Evolutionary conservation across 1,284 basidiomycete species (phyloP), one percentile per base, ranked within the genome.

Genomic region (Apiotrichum laibachii): DNA sequence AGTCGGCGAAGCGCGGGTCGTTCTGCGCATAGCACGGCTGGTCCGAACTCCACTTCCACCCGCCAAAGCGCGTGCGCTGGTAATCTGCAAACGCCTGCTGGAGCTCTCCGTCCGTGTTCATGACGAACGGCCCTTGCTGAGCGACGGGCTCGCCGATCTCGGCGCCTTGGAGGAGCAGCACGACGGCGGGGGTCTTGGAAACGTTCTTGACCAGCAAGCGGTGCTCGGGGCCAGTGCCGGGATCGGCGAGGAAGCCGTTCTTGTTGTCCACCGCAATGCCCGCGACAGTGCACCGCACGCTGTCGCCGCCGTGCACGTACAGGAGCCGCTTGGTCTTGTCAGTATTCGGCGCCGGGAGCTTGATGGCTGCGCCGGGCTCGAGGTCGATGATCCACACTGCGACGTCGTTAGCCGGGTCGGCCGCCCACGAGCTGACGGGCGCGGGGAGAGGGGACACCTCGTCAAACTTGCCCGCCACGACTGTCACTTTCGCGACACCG

Each of bases 91-190:
- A 55, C 8, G 58, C 59, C 47, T 60, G 40, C 56, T 57, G 46
- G 21, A 63, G 51, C 46, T 63, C 62, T 5, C 51, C 21, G 39
- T 63, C 45, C 15, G 62, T 57, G 56, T 63, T 63, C 59, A 58
- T 60, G 35, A 63, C 62, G 39, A 63, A 63, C 3, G 62, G 62
- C 3, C 62, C 62, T 9, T 60, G 56, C 53, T 56, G 22, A n/a
- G 55, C 58, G 31, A 63, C 44, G 11, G 62, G 62, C 56, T 63
- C 62, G 55, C 37, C 53, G 16, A 63, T 60, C 8, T 55, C 50
- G 13, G 39, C 37, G 50, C 58, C 62, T 53, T 63, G 62, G 22
- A 63, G 54, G 9, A 63, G 31, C n/a, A 63, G 59, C n/a, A 63
- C 43, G 19, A n/a, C 33, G 3, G 51, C 56, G 16, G 53, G 19